These are phyloP conservation scores for Serendipita vermifera DNA, from an alignment of 768 basidiomycete genomes.

Conservation along the genomic window DNA sequence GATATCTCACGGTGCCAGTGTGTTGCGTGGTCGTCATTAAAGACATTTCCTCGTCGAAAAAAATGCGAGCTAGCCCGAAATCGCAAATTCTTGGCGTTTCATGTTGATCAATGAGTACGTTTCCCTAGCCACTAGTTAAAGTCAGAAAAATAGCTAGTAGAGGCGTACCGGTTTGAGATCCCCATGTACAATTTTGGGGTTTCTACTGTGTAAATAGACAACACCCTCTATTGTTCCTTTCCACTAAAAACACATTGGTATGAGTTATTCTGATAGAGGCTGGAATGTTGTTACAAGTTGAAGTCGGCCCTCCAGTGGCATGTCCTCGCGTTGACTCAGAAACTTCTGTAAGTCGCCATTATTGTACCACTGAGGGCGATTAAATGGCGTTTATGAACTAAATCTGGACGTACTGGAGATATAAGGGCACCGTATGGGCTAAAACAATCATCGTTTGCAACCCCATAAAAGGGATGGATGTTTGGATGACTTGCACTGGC, in stretches of 20 bases:
- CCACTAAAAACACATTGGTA: neutral
- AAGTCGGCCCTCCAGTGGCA: neutral
- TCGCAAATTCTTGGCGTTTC: neutral
- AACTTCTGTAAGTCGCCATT: neutral
- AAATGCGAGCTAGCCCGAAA: neutral
- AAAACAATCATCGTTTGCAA: neutral
- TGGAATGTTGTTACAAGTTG: neutral
- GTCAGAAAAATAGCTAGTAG: too few species aligned
- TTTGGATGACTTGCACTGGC: neutral
- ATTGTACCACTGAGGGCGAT: neutral
- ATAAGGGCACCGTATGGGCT: neutral
- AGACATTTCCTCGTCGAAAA: neutral
- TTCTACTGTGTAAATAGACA: neutral
- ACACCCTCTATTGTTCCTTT: neutral
- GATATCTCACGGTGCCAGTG: neutral
- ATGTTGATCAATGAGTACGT: constrained; percentile 1
- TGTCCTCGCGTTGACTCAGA: neutral
- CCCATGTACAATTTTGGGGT: neutral
- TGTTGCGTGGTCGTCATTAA: neutral
- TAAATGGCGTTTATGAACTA: neutral
- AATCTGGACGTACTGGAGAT: neutral
- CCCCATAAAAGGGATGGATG: neutral
- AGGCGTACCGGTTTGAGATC: neutral
- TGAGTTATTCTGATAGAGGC: neutral
- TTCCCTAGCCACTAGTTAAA: neutral